Percentiles rank a stretch among this genome's conserved stretches.
These are phyloP conservation scores for Ceratobasidium sp. DNA, from an alignment of 1,284 basidiomycete species.

Conservation along the genomic window DNA sequence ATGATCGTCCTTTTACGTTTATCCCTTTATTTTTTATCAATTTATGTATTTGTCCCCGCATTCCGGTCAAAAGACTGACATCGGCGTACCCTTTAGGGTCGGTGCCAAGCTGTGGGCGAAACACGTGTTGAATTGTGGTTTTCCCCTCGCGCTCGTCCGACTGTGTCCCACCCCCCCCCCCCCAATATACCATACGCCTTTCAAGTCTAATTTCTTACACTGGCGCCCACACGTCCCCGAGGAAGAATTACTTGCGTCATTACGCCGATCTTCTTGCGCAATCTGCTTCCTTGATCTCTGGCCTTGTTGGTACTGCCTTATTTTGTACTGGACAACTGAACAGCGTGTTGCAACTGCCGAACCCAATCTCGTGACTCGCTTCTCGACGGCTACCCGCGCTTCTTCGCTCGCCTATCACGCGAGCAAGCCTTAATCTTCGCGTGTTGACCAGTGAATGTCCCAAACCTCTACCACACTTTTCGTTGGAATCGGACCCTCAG, in stretches of 20 bases:
- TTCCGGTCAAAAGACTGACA: background rate
- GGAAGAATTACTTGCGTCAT: background rate
- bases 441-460: conserved; percentile 7
- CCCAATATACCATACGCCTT: background rate
- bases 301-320: background rate
- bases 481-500: conserved; percentile 34
- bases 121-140: background rate
- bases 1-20: background rate
- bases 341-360: too few relatives aligned
- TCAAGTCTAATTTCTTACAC: background rate
- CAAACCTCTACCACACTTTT: conserved; percentile 8
- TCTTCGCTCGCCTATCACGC: conserved; percentile 22
- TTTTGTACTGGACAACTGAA: background rate
- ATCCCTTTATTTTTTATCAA: background rate
- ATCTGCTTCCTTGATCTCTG: background rate
- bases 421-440: conserved; percentile 6
- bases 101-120: background rate
- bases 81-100: background rate
- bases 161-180: too few relatives aligned
- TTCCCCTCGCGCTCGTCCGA: background rate
- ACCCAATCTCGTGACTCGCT: background rate
- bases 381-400: background rate
- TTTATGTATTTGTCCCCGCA: background rate
- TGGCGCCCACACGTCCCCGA: conserved; percentile 1
- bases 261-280: background rate